Evolutionary conservation across 2,329 filamentous ascomycete species (phyloP), one percentile per base, ranked within the genome.

Genomic region (Xylaria digitata): DNA sequence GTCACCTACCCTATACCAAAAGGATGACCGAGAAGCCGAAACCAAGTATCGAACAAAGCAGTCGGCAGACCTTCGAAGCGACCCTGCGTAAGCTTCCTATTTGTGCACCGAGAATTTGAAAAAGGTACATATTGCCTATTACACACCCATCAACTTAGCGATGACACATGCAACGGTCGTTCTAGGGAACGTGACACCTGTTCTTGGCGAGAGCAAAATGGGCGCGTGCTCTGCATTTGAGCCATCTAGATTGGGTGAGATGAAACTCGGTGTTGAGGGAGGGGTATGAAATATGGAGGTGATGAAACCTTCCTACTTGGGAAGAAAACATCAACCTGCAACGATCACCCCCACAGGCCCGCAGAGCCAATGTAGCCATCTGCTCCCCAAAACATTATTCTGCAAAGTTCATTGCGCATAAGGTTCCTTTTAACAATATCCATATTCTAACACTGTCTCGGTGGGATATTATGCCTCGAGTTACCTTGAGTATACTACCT

Each of bases 301-400:
- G 55, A 67, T 54, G 65, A 53, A 61, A 67, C 65, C 65, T 67
- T 67, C 65, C 65, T 34, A 8, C 34, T 67, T 64, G 49, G 65
- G 65, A 63, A 56, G 19, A 49, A 19, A 55, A 43, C n/a, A 46
- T 34, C 40, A 23, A 30, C 11, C 56, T 61, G 45, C 30, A 19
- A 40, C 6, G 13, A 61, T 43, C 50, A 64, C 32, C 52, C 43
- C 49, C 57, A 43, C 46, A 40, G 13, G 50, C 19, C 15, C 30
- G 6, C 21, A 48, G 26, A 53, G 40, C 30, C 42, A 43, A 48
- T 48, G 45, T 23, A 23, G 15, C 30, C 13, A 13, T 50, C 48
- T 17, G 26, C 37, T 15, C 37, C 13, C 37, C 37, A 40, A 15
- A 40, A 40, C 13, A 40, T 40, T 40, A 13, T 15, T 15, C 13